Conservation (phyloP, 1,284 basidiomycete species). For the Sporisorium sorghi region DNA sequence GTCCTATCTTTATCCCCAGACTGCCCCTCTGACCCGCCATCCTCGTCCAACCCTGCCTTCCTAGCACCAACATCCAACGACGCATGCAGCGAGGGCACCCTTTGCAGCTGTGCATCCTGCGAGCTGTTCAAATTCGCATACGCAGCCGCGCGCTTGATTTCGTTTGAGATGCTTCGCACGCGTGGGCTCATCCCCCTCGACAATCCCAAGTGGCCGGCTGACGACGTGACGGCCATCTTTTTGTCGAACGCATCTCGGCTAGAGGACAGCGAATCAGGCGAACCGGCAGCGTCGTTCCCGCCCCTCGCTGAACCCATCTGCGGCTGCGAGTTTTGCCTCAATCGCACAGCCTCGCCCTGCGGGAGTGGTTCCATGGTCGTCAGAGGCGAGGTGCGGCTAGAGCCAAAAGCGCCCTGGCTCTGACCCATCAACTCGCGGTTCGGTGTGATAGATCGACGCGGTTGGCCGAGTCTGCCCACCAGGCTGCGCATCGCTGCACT, state of each 20-base stretch:
- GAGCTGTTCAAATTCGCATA: slow-evolving; percentile 8
- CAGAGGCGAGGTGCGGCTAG: slow-evolving; percentile 32
- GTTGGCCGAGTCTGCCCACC: slow-evolving; percentile 37
- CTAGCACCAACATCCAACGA: slow-evolving; percentile 21
- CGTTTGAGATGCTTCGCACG: slow-evolving; percentile 38
- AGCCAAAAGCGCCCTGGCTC: slow-evolving; percentile 6
- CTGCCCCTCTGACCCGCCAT: background rate
- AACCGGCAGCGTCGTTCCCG: background rate
- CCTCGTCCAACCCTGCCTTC: slow-evolving; percentile 15
- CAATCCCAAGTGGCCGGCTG: slow-evolving; percentile 8
- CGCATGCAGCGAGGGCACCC: slow-evolving; percentile 20
- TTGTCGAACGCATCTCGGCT: slow-evolving; percentile 16
- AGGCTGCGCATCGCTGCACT: slow-evolving; percentile 43
- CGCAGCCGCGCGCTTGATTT: slow-evolving; percentile 34
- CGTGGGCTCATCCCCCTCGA: slow-evolving; percentile 28
- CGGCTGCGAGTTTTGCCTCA: slow-evolving; percentile 43
- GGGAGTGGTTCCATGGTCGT: slow-evolving; percentile 32
- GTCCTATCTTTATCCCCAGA: slow-evolving; percentile 30
- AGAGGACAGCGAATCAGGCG: slow-evolving; percentile 9
- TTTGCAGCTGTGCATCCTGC: slow-evolving; percentile 3
- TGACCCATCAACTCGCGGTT: slow-evolving; percentile 34
- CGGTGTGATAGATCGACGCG: slow-evolving; percentile 37
- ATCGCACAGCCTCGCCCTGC: slow-evolving; percentile 17
- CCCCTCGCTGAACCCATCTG: slow-evolving; percentile 16
- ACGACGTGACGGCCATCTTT: slow-evolving; percentile 1